A percentile compares a stretch with the other conserved stretches of the same genome.
Evolutionary conservation across 108 stramenopile species (phyloP).

Genomic region (Hondaea fermentalgiana): DNA sequence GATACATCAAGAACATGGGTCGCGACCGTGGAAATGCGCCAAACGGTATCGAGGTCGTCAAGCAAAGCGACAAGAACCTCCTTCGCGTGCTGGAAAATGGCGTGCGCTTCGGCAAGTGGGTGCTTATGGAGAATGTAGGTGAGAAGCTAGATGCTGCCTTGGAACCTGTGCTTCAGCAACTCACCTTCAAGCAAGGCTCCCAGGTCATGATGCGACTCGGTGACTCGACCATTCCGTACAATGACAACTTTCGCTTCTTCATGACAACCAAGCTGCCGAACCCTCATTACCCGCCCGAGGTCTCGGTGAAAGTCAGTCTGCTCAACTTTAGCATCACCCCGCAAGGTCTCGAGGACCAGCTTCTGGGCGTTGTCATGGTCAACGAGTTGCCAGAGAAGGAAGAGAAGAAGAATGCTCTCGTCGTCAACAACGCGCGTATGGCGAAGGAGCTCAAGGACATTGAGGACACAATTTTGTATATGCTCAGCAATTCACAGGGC

Average conservation of each 20-base stretch:
- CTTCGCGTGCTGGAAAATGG: conserved; percentile 52
- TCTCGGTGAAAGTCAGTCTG: conserved; percentile 53
- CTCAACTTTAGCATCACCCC: conserved; percentile 62
- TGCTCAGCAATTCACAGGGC: conserved; percentile 44
- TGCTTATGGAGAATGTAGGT: conserved; percentile 55
- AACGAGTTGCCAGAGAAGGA: conserved; percentile 44
- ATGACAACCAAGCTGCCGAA: conserved; percentile 63
- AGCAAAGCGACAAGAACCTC: conserved; percentile 53
- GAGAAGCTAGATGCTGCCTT: conserved; percentile 58
- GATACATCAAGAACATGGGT: conserved; percentile 55
- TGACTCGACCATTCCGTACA: conserved; percentile 57
- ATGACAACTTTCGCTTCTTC: conserved; percentile 51
- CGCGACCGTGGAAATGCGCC: conserved; percentile 41
- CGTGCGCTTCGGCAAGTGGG: conserved; percentile 61
- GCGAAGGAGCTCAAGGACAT: conserved; percentile 57
- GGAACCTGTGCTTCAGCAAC: conserved; percentile 58
- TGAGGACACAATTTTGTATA: conserved; percentile 43
- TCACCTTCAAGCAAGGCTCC: conserved; percentile 58
- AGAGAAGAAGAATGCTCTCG: conserved; percentile 37
- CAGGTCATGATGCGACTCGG: conserved; percentile 62
- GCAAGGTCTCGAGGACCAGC: conserved; percentile 57
- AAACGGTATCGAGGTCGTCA: conserved; percentile 56
- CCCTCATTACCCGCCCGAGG: conserved; percentile 55
- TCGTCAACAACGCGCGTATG: conserved; percentile 52
- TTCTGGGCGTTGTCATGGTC: conserved; percentile 50